Evolutionary conservation across 805 yeast genomes (phyloP).

Genomic region (Starmera pachycereana): DNA sequence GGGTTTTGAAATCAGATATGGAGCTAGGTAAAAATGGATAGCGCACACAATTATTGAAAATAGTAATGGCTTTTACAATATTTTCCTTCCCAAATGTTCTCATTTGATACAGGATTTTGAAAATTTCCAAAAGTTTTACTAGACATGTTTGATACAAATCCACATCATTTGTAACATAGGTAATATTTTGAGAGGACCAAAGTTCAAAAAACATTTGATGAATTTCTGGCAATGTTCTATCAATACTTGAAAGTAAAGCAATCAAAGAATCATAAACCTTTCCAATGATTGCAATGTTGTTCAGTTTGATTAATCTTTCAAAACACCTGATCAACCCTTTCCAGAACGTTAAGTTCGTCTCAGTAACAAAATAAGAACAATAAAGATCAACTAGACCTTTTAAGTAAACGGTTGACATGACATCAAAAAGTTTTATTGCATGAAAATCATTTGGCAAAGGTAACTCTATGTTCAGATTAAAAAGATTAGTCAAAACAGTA

Average conservation of each 20-base stretch:
- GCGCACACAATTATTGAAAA: slow-evolving; percentile 55
- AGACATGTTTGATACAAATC: slow-evolving; percentile 49
- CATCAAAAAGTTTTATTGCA: slow-evolving; percentile 37
- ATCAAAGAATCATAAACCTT: slow-evolving; percentile 43
- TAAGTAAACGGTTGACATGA: slow-evolving; percentile 50
- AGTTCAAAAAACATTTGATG: slow-evolving; percentile 35
- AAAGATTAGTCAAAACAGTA: slow-evolving; percentile 49
- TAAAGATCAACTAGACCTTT: slow-evolving; percentile 60
- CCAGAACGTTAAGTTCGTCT: slow-evolving; percentile 39
- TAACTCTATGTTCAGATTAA: slow-evolving; percentile 15
- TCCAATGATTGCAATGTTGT: slow-evolving; percentile 43
- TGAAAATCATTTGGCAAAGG: slow-evolving; percentile 18
- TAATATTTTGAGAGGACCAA: slow-evolving; percentile 36
- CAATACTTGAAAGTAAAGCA: neutral
- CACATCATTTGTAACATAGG: slow-evolving; percentile 29
- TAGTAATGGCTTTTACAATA: slow-evolving; percentile 40
- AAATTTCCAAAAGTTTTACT: slow-evolving; percentile 42
- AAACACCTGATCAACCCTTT: slow-evolving; percentile 40
- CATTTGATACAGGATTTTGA: slow-evolving; percentile 36
- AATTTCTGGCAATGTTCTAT: slow-evolving; percentile 21
- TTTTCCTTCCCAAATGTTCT: slow-evolving; percentile 20
- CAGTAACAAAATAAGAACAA: slow-evolving; percentile 36
- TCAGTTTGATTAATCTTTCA: slow-evolving; percentile 26
- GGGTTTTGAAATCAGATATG: slow-evolving; percentile 41
- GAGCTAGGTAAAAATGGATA: slow-evolving; percentile 63